phyloP scores from a whole-genome alignment of 352 stramenopile species.

The Globisporangium iwayamae region DNA sequence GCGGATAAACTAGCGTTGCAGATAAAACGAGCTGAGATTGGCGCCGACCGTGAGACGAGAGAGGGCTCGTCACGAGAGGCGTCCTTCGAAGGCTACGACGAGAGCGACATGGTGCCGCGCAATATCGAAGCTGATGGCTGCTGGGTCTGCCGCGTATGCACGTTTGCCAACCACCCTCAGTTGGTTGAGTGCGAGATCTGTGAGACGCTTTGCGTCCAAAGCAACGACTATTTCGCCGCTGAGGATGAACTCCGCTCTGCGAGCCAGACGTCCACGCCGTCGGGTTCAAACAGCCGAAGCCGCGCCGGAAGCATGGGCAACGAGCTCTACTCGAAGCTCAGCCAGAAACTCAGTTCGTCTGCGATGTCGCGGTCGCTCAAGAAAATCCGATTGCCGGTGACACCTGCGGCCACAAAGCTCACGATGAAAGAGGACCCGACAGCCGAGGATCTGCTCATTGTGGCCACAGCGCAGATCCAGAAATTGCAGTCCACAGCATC shows the following conservation, averaged over 20 bases:
- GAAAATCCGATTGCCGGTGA: conserved; percentile 40
- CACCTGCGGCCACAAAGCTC: conserved; percentile 40
- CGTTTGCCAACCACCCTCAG: conserved; percentile 75
- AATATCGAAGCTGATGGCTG: background rate
- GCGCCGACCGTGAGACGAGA: background rate
- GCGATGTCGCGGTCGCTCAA: conserved; percentile 39
- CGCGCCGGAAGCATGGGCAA: conserved; percentile 10
- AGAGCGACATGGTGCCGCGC: background rate
- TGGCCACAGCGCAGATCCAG: conserved; percentile 51
- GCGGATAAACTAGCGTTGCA: background rate
- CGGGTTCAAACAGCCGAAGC: conserved; percentile 1
- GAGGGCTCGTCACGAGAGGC: conserved; percentile 5
- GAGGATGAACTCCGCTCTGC: conserved; percentile 15
- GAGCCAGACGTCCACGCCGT: background rate
- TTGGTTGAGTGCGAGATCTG: conserved; percentile 72
- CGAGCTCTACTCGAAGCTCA: conserved; percentile 28
- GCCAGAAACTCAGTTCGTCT: conserved; percentile 21
- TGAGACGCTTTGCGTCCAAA: conserved; percentile 35
- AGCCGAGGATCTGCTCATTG: conserved; percentile 55
- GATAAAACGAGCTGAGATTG: background rate
- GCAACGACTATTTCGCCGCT: conserved; percentile 15
- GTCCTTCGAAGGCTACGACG: background rate
- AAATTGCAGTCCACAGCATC: conserved; percentile 36
- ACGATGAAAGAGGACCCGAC: conserved; percentile 58
- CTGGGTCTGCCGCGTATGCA: conserved; percentile 76